Percentiles rank a stretch among this genome's conserved stretches.
Conservation (phyloP, 2,329 filamentous ascomycete genomes). For the Pyricularia pennisetigena region DNA sequence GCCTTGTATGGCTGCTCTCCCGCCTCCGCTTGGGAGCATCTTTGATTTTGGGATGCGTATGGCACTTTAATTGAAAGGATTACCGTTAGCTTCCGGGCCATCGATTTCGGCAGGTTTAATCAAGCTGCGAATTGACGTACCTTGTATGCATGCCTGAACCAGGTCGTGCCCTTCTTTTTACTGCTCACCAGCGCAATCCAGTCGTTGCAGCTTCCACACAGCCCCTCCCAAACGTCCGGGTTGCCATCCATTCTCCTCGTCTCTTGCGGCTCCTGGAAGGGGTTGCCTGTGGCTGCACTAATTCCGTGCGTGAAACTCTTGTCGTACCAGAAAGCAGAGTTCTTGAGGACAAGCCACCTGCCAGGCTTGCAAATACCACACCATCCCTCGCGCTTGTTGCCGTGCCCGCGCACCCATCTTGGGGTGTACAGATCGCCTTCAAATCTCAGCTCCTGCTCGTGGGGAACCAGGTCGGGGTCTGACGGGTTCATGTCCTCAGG, state of each 20-base stretch:
- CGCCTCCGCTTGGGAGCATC: constrained; percentile 59
- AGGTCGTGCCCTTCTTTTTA: constrained; percentile 88
- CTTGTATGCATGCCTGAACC: constrained; percentile 87
- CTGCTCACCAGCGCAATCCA: constrained; percentile 76
- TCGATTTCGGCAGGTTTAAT: background rate
- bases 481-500: constrained; percentile 73
- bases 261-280: constrained; percentile 69
- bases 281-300: constrained; percentile 68
- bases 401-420: constrained; percentile 73
- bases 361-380: constrained; percentile 82
- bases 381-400: constrained; percentile 83
- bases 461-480: constrained; percentile 65
- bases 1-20: constrained; percentile 45
- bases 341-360: constrained; percentile 79
- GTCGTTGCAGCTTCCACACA: constrained; percentile 69
- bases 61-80: constrained; percentile 39
- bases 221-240: constrained; percentile 71
- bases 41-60: constrained; percentile 62
- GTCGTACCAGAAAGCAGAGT: constrained; percentile 89
- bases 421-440: constrained; percentile 77
- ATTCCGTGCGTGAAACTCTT: constrained; percentile 86
- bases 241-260: constrained; percentile 71
- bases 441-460: constrained; percentile 71
- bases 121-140: constrained; percentile 30
- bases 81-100: background rate